Evolutionary conservation across 805 yeast species (phyloP), one percentile per base, ranked within the genome.

Genomic region (Kluyveromyces dobzhanskii): DNA sequence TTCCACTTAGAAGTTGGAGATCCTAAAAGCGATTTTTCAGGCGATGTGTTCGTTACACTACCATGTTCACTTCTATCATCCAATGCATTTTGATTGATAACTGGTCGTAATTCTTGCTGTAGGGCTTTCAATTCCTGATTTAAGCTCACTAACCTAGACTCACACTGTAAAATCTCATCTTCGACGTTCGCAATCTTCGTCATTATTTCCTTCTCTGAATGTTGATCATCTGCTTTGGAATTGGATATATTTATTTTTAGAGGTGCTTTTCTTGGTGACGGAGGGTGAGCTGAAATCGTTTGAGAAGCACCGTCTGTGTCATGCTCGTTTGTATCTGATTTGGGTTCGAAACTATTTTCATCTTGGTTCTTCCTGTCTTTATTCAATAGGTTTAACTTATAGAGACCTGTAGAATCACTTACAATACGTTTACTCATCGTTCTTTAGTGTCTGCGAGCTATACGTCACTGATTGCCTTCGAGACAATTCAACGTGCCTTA

Each of bases 401-500:
- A 43, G 6, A 73, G 50, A 0, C 80, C 79, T 0, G 78, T 73
- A 5, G 70, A 59, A 43, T 69, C 73, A 46, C 77, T 71, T 11
- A 70, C 58, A 10, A 71, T 51, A 42, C 78, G 53, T 29, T 53
- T 63, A 2, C 42, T 39, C 45, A 43, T 43, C n/a, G 6, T 30
- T 30, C 10, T 5, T 30, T 6, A 27, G 9, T 6, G 9, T 21
- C n/a, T n/a, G n/a, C n/a, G n/a, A n/a, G n/a, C n/a, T n/a, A n/a
- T n/a, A n/a, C n/a, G n/a, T n/a, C n/a, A n/a, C n/a, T n/a, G n/a
- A n/a, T n/a, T n/a, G n/a, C n/a, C n/a, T n/a, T n/a, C n/a, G n/a
- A n/a, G n/a, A n/a, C n/a, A n/a, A n/a, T n/a, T n/a, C n/a, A n/a
- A n/a, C n/a, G n/a, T n/a, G n/a, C n/a, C n/a, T n/a, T n/a, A n/a